phyloP scores from a whole-genome alignment of 768 basidiomycete species.

The Boletus tomentosulus region DNA sequence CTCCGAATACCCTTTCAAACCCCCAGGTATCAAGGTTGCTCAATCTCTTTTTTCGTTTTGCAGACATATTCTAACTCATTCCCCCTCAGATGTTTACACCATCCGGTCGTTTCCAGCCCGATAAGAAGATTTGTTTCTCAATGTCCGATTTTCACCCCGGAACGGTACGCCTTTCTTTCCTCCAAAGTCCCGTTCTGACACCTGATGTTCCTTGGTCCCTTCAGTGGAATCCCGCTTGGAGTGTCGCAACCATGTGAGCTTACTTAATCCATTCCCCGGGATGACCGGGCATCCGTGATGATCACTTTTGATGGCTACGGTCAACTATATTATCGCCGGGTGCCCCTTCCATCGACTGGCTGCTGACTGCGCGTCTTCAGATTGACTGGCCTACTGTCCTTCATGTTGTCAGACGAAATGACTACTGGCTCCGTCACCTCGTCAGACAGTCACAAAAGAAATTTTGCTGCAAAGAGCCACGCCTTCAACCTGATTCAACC shows the following conservation, averaged over 20 bases:
- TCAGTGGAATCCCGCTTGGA: constrained; percentile 96
- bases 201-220: constrained; percentile 2
- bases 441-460: constrained; percentile 71
- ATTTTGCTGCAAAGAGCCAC: constrained; percentile 77
- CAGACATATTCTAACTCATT: constrained; percentile 5
- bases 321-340: constrained; percentile 11
- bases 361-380: constrained; percentile 37
- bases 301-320: constrained; percentile 14
- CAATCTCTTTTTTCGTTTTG: not conserved
- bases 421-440: constrained; percentile 91
- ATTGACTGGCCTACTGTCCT: constrained; percentile 87
- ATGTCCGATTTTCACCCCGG: constrained; percentile 97
- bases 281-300: constrained; percentile 7
- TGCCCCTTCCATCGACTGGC: not conserved
- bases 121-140: constrained; percentile 96
- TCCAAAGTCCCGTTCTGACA: not conserved
- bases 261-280: not conserved
- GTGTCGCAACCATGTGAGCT: constrained; percentile 87
- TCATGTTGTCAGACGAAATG: constrained; percentile 96
- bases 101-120: constrained; percentile 84
- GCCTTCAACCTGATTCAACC: constrained; percentile 77
- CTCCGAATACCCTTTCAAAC: constrained; percentile 93
- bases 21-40: constrained; percentile 89
- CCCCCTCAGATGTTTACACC: constrained; percentile 80
- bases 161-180: constrained; percentile 47